Conservation (phyloP, 1,284 basidiomycete species). For the Farysia itapuensis region DNA sequence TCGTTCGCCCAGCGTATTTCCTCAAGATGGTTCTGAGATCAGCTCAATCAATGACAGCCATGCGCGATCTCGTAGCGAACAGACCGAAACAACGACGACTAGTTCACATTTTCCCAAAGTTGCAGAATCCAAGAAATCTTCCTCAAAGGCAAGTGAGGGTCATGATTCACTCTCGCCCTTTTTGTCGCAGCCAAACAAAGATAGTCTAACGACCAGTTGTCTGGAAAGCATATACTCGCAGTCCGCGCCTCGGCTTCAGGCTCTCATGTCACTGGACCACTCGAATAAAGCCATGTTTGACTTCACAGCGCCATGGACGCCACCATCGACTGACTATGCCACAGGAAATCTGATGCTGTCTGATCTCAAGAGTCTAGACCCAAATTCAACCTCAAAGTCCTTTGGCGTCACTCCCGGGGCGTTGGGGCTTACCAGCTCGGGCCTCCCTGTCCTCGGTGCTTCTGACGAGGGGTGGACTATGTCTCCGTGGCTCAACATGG, state of each 20-base stretch:
- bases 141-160: too few species aligned
- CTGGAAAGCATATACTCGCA: conserved; percentile 30
- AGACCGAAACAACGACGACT: too few species aligned
- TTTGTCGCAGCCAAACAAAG: conserved; percentile 2
- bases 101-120: too few species aligned
- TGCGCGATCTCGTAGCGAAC: too few species aligned
- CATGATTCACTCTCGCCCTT: too few species aligned
- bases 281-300: too few species aligned
- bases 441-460: conserved; percentile 6
- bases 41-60: too few species aligned
- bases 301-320: conserved; percentile 16
- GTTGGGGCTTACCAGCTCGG: conserved; percentile 9
- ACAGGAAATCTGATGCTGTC: conserved; percentile 14
- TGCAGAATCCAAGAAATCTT: too few species aligned
- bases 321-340: conserved; percentile 3
- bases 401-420: conserved; percentile 23
- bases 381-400: conserved; percentile 14
- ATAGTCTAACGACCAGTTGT: conserved; percentile 23
- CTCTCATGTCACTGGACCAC: too few species aligned
- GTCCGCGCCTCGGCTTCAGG: conserved; percentile 2
- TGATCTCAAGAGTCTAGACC: conserved; percentile 12
- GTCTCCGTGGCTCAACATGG: conserved; percentile 35
- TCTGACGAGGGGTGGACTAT: conserved; percentile 34
- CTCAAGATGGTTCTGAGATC: too few species aligned
- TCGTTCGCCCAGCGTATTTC: too few species aligned